Evolutionary conservation across 2,329 filamentous ascomycete genomes (phyloP).

Genomic region (Ophiosphaerella korrae): DNA sequence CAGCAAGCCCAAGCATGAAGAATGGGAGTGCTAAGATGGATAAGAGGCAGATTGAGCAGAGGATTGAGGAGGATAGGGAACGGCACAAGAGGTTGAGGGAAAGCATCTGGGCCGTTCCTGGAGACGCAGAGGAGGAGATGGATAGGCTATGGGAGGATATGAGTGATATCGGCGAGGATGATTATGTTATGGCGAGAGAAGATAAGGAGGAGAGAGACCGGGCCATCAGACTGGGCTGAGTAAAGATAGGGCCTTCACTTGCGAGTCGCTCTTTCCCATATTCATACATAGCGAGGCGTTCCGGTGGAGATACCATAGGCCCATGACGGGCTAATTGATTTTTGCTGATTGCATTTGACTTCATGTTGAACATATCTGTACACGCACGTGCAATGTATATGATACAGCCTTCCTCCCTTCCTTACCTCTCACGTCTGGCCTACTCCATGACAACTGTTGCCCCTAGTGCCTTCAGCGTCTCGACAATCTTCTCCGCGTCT

Average conservation of each 20-base stretch:
- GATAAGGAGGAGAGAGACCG: conserved; percentile 65
- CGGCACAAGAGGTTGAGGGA: conserved; percentile 90
- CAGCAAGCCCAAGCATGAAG: conserved; percentile 19
- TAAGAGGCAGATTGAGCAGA: conserved; percentile 88
- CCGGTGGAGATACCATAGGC: conserved; percentile 37
- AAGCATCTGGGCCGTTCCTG: conserved; percentile 86
- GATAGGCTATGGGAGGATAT: conserved; percentile 84
- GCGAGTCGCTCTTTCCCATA: neutral
- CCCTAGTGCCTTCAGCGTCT: conserved; percentile 89
- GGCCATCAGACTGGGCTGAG: conserved; percentile 50
- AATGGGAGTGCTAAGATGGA: conserved; percentile 64
- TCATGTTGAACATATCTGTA: conserved; percentile 46
- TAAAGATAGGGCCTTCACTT: too few species aligned
- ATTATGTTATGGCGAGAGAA: conserved; percentile 76
- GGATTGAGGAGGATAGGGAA: conserved; percentile 96
- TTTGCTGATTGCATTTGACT: conserved; percentile 38
- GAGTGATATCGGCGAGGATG: conserved; percentile 86
- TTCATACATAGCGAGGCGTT: conserved; percentile 36
- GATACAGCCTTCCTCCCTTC: conserved; percentile 31
- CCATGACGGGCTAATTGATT: conserved; percentile 17
- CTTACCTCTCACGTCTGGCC: conserved; percentile 19
- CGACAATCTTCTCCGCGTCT: conserved; percentile 98
- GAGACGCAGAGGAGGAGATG: conserved; percentile 68
- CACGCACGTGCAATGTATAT: conserved; percentile 43
- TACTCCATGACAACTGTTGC: conserved; percentile 92